Percentiles rank a stretch among this genome's conserved stretches.
Conservation (phyloP, 345 rosid species). For the Lepidium didymum region DNA sequence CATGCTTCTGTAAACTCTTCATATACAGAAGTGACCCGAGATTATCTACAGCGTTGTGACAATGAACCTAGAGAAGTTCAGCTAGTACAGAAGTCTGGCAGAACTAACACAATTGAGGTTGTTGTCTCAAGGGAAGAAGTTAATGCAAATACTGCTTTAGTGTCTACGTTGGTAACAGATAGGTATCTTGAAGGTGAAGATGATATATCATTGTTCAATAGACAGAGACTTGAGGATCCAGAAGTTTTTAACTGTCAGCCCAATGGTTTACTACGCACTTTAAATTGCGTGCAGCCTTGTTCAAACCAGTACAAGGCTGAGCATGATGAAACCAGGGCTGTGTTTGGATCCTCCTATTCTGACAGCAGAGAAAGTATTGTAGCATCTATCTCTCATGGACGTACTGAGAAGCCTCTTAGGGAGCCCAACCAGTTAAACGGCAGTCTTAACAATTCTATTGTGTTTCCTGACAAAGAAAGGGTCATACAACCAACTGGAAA, state of each 20-base stretch:
- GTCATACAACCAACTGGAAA: slow-evolving; percentile 25
- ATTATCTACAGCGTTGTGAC: slow-evolving; percentile 7
- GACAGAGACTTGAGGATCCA: slow-evolving; percentile 72
- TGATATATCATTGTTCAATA: slow-evolving; percentile 66
- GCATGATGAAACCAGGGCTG: slow-evolving; percentile 24
- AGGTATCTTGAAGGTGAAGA: slow-evolving; percentile 45
- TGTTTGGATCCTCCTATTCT: slow-evolving; percentile 29
- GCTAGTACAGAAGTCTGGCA: slow-evolving; percentile 20
- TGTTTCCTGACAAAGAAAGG: slow-evolving; percentile 33
- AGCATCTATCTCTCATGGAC: slow-evolving; percentile 37
- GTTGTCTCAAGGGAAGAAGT: slow-evolving; percentile 25
- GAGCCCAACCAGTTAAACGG: slow-evolving; percentile 34
- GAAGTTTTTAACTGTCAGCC: slow-evolving; percentile 46
- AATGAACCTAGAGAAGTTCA: slow-evolving; percentile 33
- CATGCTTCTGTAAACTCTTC: slow-evolving; percentile 32
- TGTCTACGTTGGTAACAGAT: slow-evolving; percentile 17
- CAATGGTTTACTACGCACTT: slow-evolving; percentile 32
- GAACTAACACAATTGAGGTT: slow-evolving; percentile 23
- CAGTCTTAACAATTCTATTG: slow-evolving; percentile 25
- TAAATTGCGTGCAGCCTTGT: slow-evolving; percentile 41
- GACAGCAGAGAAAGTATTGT: slow-evolving; percentile 35
- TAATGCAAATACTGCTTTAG: slow-evolving; percentile 25
- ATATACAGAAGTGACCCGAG: slow-evolving; percentile 27
- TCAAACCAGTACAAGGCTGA: slow-evolving; percentile 34
- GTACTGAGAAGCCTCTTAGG: slow-evolving; percentile 30